A percentile compares a stretch with the other conserved stretches of the same genome.
phyloP scores from a whole-genome alignment of 805 yeast species.

The Candida odintsovae region DNA sequence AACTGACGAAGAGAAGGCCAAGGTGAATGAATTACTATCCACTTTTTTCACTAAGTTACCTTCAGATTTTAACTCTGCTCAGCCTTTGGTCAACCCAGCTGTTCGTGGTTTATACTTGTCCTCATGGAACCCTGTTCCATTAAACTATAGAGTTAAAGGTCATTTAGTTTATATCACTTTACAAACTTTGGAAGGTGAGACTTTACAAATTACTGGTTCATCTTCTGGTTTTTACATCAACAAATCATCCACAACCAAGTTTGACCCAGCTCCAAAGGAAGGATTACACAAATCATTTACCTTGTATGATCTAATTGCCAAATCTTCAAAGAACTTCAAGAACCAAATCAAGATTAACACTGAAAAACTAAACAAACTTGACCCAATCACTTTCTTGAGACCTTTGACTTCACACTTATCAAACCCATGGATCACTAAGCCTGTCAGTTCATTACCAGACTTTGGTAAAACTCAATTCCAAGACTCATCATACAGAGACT shows the following conservation, averaged over 20 bases:
- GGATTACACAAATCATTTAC: slow-evolving; percentile 29
- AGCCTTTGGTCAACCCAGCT: slow-evolving; percentile 26
- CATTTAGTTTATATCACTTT: slow-evolving; percentile 73
- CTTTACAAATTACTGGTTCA: slow-evolving; percentile 71
- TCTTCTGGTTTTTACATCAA: slow-evolving; percentile 76
- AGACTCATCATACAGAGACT: slow-evolving; percentile 51
- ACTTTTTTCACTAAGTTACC: slow-evolving; percentile 17
- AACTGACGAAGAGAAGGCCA: slow-evolving; percentile 20
- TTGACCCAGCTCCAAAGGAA: slow-evolving; percentile 56
- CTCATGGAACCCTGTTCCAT: slow-evolving; percentile 83
- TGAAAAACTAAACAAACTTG: slow-evolving; percentile 33
- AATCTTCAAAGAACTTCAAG: slow-evolving; percentile 60
- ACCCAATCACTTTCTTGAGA: slow-evolving; percentile 51
- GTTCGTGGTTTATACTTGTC: slow-evolving; percentile 63
- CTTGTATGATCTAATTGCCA: slow-evolving; percentile 53
- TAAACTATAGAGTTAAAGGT: slow-evolving; percentile 57
- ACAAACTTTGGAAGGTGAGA: slow-evolving; percentile 78
- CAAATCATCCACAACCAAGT: slow-evolving; percentile 57
- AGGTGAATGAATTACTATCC: slow-evolving; percentile 14
- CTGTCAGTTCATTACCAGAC: slow-evolving; percentile 19
- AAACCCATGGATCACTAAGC: slow-evolving; percentile 65
- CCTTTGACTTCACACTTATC: slow-evolving; percentile 59
- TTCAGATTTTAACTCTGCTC: slow-evolving; percentile 16
- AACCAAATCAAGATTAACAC: slow-evolving; percentile 49
- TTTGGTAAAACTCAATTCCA: slow-evolving; percentile 24